Conservation (phyloP, 1,139 yeast genomes). For the Taphrina populina region DNA sequence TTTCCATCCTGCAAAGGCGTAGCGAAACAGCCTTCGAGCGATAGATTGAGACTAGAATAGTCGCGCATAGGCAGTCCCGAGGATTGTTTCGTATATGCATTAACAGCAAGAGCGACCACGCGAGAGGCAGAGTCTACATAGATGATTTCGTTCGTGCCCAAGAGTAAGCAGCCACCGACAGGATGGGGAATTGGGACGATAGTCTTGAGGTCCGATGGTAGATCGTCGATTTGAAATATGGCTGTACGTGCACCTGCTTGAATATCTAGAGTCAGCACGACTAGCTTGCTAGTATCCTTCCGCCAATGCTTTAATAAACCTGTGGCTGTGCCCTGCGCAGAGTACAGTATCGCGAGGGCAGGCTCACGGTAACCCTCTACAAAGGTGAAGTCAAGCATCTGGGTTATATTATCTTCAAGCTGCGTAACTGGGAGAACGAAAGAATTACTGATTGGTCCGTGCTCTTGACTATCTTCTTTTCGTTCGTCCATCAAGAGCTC, state of each 20-base stretch:
- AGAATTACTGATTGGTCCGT: conserved; percentile 46
- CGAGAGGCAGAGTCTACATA: conserved; percentile 85
- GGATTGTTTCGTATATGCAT: conserved; percentile 54
- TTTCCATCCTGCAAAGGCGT: conserved; percentile 46
- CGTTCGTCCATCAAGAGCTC: conserved; percentile 37
- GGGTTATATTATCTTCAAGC: conserved; percentile 59
- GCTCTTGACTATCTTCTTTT: conserved; percentile 19
- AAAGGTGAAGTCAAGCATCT: conserved; percentile 66
- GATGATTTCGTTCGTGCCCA: conserved; percentile 75
- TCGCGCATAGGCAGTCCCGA: conserved; percentile 57
- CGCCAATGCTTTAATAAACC: conserved; percentile 58
- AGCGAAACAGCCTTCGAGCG: conserved; percentile 59
- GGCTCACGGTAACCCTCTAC: conserved; percentile 74
- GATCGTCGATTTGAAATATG: conserved; percentile 59
- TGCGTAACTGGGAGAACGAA: conserved; percentile 59
- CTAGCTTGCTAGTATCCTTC: conserved; percentile 56
- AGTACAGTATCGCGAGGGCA: conserved; percentile 67
- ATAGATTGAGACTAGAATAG: conserved; percentile 54
- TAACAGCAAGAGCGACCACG: conserved; percentile 64
- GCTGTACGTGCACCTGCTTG: conserved; percentile 64
- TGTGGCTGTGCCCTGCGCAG: conserved; percentile 69
- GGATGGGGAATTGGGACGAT: conserved; percentile 66
- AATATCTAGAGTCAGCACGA: conserved; percentile 65
- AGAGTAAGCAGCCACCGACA: conserved; percentile 65
- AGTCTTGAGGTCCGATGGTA: conserved; percentile 74